Conservation (phyloP, 768 basidiomycete genomes). For the Lactifluus volemus region DNA sequence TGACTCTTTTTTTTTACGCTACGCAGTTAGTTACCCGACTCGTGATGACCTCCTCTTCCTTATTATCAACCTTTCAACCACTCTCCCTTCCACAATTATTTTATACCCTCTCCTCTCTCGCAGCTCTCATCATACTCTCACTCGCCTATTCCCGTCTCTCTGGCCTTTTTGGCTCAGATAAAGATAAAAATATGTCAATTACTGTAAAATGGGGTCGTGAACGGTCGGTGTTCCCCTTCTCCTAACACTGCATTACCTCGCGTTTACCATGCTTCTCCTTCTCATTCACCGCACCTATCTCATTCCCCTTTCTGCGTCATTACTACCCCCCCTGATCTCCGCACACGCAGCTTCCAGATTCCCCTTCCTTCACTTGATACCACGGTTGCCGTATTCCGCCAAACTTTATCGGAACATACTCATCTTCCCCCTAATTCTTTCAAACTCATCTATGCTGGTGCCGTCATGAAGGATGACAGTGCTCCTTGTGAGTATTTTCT, state of each 20-base stretch:
- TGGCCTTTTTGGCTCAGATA: slow-evolving; percentile 19
- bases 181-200: slow-evolving; percentile 10
- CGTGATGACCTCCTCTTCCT: neutral
- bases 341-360: slow-evolving; percentile 36
- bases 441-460: slow-evolving; percentile 86
- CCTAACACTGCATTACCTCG: slow-evolving; percentile 3
- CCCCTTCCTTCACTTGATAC: slow-evolving; percentile 50
- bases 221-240: slow-evolving; percentile 23
- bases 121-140: slow-evolving; percentile 24
- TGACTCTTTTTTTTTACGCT: too few species aligned
- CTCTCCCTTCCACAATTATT: neutral
- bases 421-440: slow-evolving; percentile 61
- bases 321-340: neutral
- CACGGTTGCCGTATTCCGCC: slow-evolving; percentile 48
- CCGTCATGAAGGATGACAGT: slow-evolving; percentile 79
- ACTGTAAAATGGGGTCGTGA: slow-evolving; percentile 44
- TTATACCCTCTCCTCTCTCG: slow-evolving; percentile 2
- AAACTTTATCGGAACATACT: slow-evolving; percentile 62
- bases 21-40: too few species aligned
- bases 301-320: slow-evolving; percentile 1
- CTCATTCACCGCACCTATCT: neutral
- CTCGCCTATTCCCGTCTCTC: slow-evolving; percentile 24
- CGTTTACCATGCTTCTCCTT: slow-evolving; percentile 6
- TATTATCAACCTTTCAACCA: neutral
- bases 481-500: slow-evolving; percentile 43